These are phyloP conservation scores for Triangularia setosa DNA, from an alignment of 2,329 filamentous ascomycete genomes.

Conservation along the genomic window DNA sequence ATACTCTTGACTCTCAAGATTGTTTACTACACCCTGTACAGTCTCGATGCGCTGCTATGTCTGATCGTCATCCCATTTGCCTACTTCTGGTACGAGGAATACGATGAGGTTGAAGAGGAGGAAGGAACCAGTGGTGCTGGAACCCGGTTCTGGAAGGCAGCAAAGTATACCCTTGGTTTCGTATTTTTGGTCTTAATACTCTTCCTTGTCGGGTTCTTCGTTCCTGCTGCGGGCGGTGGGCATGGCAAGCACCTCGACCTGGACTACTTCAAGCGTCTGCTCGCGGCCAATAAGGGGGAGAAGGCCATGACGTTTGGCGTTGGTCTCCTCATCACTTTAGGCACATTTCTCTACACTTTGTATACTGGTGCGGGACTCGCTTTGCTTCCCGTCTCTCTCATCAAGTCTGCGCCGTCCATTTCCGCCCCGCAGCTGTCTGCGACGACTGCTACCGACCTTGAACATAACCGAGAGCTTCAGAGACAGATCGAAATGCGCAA, in stretches of 20 bases:
- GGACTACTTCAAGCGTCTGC: conserved; percentile 84
- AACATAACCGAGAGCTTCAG: conserved; percentile 86
- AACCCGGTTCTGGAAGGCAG: conserved; percentile 72
- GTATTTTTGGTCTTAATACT: conserved; percentile 73
- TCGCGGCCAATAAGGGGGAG: conserved; percentile 85
- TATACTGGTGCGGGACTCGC: conserved; percentile 90
- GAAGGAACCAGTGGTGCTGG: conserved; percentile 68
- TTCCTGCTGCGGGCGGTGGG: conserved; percentile 70
- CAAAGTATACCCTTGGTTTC: conserved; percentile 89
- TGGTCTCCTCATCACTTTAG: conserved; percentile 82
- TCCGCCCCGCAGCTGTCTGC: conserved; percentile 76
- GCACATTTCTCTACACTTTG: conserved; percentile 78
- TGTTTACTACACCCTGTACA: conserved; percentile 91
- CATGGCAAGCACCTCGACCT: conserved; percentile 69
- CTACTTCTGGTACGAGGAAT: conserved; percentile 98
- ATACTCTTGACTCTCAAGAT: conserved; percentile 79
- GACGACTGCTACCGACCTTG: conserved; percentile 74
- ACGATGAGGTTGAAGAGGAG: conserved; percentile 84
- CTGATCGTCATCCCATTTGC: conserved; percentile 88
- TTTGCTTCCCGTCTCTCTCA: conserved; percentile 81
- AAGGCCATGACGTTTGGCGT: conserved; percentile 86
- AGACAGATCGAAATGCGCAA: conserved; percentile 85
- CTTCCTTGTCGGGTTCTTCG: conserved; percentile 91
- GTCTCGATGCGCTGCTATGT: conserved; percentile 84
- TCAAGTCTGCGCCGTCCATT: conserved; percentile 84